These are phyloP conservation scores for Pleurotus cornucopiae DNA, from an alignment of 768 basidiomycete species.

Conservation along the genomic window DNA sequence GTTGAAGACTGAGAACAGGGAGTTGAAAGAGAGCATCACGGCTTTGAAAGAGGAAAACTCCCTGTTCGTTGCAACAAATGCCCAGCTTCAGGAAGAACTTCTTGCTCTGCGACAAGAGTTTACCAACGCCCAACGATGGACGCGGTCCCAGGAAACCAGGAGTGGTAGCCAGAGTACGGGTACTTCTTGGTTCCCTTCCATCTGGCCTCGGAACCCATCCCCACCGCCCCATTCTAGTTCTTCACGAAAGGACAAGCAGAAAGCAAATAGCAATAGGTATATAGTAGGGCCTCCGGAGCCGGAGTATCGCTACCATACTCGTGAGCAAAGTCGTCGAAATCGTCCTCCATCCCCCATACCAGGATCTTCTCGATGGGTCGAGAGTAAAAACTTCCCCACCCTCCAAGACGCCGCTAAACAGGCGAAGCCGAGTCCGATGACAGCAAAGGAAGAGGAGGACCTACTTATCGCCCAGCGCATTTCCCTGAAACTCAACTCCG, in stretches of 20 bases:
- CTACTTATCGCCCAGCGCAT: conserved; percentile 3
- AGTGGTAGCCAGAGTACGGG: background rate
- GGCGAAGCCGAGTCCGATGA: background rate
- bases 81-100: conserved; percentile 4
- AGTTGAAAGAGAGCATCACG: conserved; percentile 18
- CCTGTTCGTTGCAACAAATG: conserved; percentile 12
- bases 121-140: background rate
- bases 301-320: background rate
- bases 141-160: background rate
- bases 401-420: background rate
- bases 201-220: background rate
- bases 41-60: conserved; percentile 22
- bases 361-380: no score
- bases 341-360: background rate
- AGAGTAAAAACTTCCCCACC: background rate
- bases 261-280: background rate
- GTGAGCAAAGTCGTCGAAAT: background rate
- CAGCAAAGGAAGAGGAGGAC: background rate
- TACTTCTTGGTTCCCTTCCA: background rate
- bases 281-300: background rate
- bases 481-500: background rate
- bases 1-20: conserved; percentile 25
- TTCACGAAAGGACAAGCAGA: background rate
- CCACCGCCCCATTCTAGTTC: background rate
- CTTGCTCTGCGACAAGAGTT: background rate